Evolutionary conservation across 352 stramenopile genomes (phyloP), one percentile per base, ranked within the genome.

Genomic region (Saprolegnia diclina): DNA sequence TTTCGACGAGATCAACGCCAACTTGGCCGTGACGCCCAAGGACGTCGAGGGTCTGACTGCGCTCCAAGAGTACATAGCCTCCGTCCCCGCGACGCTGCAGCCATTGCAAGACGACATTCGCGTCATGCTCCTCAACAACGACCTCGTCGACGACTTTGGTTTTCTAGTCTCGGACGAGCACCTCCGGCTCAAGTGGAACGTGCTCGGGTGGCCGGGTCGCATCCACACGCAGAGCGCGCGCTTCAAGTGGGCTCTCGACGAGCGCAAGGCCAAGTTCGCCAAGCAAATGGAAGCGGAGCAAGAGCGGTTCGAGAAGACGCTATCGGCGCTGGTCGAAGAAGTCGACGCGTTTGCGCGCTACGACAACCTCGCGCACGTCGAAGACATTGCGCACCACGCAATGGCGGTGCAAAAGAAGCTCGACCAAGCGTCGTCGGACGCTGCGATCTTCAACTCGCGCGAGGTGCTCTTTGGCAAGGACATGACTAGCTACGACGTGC

Each of bases 271-370:
- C 7, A 88, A 89, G 63, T 97, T 97, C 67, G 79, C 90, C 6
- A 92, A 96, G 61, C 87, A 97, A 61, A 98, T 98, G 92, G 86
- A 97, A 56, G 90, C 90, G 0, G 94, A 98, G 71, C 94, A 98
- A 71, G 85, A 95, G 50, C 82, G 88, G 0, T 98, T 98, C 69
- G 84, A 95, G 11, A 92, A 96, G 64, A 89, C 83, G 9, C 73
- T 98, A 5, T 69, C 74, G 10, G 73, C 80, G 21, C 55, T 98
- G 10, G 74, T 95, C 44, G 77, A 95, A 21, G 93, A 98, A 64
- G 91, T 97, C 35, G 84, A 94, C n/a, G 91, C 80, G 40, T 94
- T 97, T 40, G 74, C 79, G 1, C 79, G 85, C 13, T 97, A 95
- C 70, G 82, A 95, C 53, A 94, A 97, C 50, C 64, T 98, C 16